phyloP scores from a whole-genome alignment of 495 filamentous ascomycete species.

The Pyronema omphalodes region DNA sequence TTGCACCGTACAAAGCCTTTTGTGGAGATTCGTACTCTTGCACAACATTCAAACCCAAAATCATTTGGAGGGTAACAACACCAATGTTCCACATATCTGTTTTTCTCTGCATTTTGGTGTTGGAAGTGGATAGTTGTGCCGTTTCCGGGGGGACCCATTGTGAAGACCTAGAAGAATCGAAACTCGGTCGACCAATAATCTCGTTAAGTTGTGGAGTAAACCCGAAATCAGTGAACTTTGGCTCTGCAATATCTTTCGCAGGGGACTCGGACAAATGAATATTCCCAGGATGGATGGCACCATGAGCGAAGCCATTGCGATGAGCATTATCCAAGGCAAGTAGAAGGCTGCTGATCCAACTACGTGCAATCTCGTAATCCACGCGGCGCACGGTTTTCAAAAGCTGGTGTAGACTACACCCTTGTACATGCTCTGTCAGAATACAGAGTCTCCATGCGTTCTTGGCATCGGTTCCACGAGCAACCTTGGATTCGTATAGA shows the following conservation, averaged over 20 bases:
- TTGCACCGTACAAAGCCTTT: conserved; percentile 40
- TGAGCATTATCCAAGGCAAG: conserved; percentile 78
- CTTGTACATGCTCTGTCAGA: conserved; percentile 59
- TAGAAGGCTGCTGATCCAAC: conserved; percentile 80
- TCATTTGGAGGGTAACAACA: conserved; percentile 76
- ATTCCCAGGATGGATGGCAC: conserved; percentile 55
- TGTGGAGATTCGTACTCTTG: conserved; percentile 62
- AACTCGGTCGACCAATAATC: conserved; percentile 21
- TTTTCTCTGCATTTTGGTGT: conserved; percentile 31
- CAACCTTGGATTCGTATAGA: conserved; percentile 65
- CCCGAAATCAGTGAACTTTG: conserved; percentile 50
- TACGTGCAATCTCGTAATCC: conserved; percentile 49
- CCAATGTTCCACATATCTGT: conserved; percentile 92
- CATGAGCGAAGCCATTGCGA: conserved; percentile 61
- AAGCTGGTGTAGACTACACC: conserved; percentile 64
- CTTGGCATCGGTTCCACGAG: conserved; percentile 25
- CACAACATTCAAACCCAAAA: conserved; percentile 64
- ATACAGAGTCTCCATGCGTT: conserved; percentile 57
- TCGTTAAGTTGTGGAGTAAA: conserved; percentile 45
- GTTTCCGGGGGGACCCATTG: conserved; percentile 75
- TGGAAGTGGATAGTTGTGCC: conserved; percentile 41
- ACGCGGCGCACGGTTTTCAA: conserved; percentile 60
- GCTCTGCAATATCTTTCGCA: conserved; percentile 36
- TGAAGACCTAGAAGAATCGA: conserved; percentile 26
- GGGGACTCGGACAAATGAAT: conserved; percentile 47